phyloP scores from a whole-genome alignment of 805 yeast genomes.

The Metschnikowia gelsemii region DNA sequence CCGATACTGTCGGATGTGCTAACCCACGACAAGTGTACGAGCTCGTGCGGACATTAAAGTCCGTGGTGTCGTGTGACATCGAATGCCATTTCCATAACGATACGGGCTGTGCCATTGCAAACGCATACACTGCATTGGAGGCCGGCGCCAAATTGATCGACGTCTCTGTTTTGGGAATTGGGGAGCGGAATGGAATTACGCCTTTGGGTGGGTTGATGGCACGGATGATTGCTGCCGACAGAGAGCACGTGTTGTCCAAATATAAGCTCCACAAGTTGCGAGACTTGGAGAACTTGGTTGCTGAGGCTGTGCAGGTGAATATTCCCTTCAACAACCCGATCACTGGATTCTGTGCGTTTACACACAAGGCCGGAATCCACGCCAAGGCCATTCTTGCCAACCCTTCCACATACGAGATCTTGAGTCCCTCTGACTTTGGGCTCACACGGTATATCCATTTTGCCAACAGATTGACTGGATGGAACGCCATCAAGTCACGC shows the following conservation, averaged over 20 bases:
- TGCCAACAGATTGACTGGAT: conserved; percentile 96
- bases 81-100: conserved; percentile 99
- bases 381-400: conserved; percentile 98
- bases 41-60: conserved; percentile 86
- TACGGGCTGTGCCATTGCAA: conserved; percentile 98
- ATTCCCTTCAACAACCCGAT: conserved; percentile 98
- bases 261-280: conserved; percentile 94
- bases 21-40: conserved; percentile 99
- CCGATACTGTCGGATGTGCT: conserved; percentile 98
- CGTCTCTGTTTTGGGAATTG: conserved; percentile 94
- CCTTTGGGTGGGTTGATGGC: conserved; percentile 99
- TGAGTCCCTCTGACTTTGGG: conserved; percentile 94
- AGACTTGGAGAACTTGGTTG: conserved; percentile 93
- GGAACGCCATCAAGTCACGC: conserved; percentile 98
- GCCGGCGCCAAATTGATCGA: conserved; percentile 96
- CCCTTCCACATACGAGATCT: conserved; percentile 97
- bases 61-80: conserved; percentile 93
- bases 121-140: conserved; percentile 96
- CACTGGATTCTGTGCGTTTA: conserved; percentile 99
- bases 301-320: conserved; percentile 95
- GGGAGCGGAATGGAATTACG: conserved; percentile 98
- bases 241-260: conserved; percentile 91
- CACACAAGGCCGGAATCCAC: conserved; percentile 99
- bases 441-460: conserved; percentile 94
- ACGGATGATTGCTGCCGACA: conserved; percentile 97